Evolutionary conservation across 2,329 filamentous ascomycete genomes (phyloP), one percentile per base, ranked within the genome.

Genomic region (Alternaria sp.): DNA sequence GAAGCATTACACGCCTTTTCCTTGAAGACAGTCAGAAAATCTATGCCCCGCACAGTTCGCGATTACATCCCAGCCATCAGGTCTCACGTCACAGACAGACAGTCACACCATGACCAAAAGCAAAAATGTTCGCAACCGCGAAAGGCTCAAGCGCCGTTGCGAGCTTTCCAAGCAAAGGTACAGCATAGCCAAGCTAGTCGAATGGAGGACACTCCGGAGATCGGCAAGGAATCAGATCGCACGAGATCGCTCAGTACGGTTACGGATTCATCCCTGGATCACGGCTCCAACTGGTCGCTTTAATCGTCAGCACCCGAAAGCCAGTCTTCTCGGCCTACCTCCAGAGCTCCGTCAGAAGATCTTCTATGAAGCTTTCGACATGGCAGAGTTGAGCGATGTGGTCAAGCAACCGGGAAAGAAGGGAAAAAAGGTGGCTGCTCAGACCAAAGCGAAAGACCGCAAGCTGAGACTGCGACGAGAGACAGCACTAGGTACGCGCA

Each of bases 301-400:
- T n/a, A 21, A 29, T 2, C 21, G 31, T 41, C 14, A 29, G 2
- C 52, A 58, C 46, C 55, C 57, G 1, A 10, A 17, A 26, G 60
- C 63, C 8, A 56, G 53, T 36, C 44, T 69, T 3, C 53, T 63
- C 4, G 58, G 61, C n/a, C 44, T 69, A 3, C 63, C 67, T 7
- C 49, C 23, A 2, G 67, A 69, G 26, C 23, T 69, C 8, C 50
- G 60, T 9, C 63, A 65, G 40, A 23, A 53, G 7, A 65, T 68
- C 14, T 13, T 68, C 26, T 54, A 56, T 17, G n/a, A 48, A 23
- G 24, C 41, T 11, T 44, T 34, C 23, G 24, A 50, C 5, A 39
- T 53, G 13, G 24, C 41, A 13, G 33, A 23, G 17, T 5, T 45
- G 10, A 51, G n/a, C 29, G 34, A n/a, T 24, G 37, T 24, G 45